Evolutionary conservation across 164 flowering plant genomes (phyloP).

Genomic region (Liriodendron chinense): DNA sequence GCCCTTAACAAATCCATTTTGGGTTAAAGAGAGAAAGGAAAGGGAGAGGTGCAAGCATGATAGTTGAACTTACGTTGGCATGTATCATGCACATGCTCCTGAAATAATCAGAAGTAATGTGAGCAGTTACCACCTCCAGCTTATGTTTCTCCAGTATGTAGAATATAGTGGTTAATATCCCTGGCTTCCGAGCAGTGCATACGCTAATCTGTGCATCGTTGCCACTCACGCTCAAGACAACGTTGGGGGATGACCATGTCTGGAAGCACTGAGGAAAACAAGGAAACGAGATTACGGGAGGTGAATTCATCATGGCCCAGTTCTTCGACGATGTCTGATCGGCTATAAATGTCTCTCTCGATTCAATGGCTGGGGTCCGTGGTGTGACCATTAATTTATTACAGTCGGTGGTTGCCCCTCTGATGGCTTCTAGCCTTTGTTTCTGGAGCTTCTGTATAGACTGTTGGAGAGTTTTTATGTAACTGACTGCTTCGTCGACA

Average conservation of each 20-base stretch:
- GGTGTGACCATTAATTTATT: slow-evolving; percentile 16
- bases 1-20: too few relatives aligned
- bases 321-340: slow-evolving; percentile 44
- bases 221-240: slow-evolving; percentile 57
- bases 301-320: slow-evolving; percentile 11
- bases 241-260: slow-evolving; percentile 74
- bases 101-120: slow-evolving; percentile 44
- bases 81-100: slow-evolving; percentile 71
- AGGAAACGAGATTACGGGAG: slow-evolving; percentile 9
- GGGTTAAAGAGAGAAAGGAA: neutral
- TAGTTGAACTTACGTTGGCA: slow-evolving; percentile 51
- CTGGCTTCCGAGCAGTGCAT: slow-evolving; percentile 53
- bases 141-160: slow-evolving; percentile 62
- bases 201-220: slow-evolving; percentile 65
- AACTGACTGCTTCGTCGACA: slow-evolving; percentile 82
- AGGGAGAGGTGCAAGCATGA: neutral
- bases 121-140: slow-evolving; percentile 60
- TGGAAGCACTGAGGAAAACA: slow-evolving; percentile 35
- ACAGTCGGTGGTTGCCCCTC: slow-evolving; percentile 13
- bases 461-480: slow-evolving; percentile 57
- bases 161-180: slow-evolving; percentile 45
- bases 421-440: slow-evolving; percentile 51
- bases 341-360: slow-evolving; percentile 63
- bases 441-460: slow-evolving; percentile 56
- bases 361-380: slow-evolving; percentile 7